Evolutionary conservation across 257 asterid genomes (phyloP).

Genomic region (Solanum lignicaule): DNA sequence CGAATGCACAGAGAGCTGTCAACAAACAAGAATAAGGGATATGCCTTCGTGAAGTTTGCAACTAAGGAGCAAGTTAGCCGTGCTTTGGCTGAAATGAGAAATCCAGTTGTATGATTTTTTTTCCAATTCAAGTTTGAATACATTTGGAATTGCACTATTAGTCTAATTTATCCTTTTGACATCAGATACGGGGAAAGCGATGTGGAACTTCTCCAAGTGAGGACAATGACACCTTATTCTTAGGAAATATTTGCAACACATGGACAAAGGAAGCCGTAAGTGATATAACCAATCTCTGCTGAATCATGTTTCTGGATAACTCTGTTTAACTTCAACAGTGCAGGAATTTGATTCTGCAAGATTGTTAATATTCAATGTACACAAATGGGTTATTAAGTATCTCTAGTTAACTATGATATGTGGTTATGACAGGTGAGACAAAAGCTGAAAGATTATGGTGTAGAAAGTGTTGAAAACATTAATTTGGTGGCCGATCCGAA

Average conservation of each 20-base stretch:
- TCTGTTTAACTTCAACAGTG: not conserved
- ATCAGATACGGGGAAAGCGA: constrained; percentile 55
- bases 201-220: constrained; percentile 53
- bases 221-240: constrained; percentile 49
- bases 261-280: constrained; percentile 60
- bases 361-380: not conserved
- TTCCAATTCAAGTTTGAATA: not conserved
- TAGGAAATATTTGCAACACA: constrained; percentile 58
- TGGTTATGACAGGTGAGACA: constrained; percentile 30
- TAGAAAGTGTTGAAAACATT: constrained; percentile 40
- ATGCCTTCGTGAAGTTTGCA: constrained; percentile 56
- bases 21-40: constrained; percentile 57
- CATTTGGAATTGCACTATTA: not conserved
- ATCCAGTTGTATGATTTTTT: constrained; percentile 44
- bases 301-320: not conserved
- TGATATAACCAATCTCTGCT: not conserved
- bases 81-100: constrained; percentile 54
- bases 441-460: constrained; percentile 46
- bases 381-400: not conserved
- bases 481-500: constrained; percentile 47
- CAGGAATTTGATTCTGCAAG: not conserved
- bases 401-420: not conserved
- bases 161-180: not conserved
- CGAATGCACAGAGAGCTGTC: constrained; percentile 40
- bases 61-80: constrained; percentile 45